A percentile compares a stretch with the other conserved stretches of the same genome.
Evolutionary conservation across 163 green algal species (phyloP).

Genomic region (Scenedesmus sp.): DNA sequence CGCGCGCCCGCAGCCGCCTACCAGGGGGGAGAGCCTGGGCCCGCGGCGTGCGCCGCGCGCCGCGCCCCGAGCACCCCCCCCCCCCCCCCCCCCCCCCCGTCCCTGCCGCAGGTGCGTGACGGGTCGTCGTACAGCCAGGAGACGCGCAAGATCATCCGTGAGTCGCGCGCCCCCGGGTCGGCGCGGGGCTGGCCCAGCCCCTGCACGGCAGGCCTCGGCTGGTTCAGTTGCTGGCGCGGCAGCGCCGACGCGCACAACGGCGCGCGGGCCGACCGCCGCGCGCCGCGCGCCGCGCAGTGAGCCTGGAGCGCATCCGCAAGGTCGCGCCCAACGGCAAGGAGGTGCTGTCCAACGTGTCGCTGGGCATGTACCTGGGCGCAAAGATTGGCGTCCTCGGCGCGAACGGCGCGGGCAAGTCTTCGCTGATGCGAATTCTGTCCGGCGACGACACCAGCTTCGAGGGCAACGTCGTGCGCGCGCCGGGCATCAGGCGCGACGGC

Average conservation of each 20-base stretch:
- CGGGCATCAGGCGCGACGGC: constrained; percentile 72
- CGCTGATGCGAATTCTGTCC: constrained; percentile 81
- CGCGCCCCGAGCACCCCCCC: no score
- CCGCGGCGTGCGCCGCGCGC: no score
- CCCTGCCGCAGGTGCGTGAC: constrained; percentile 30
- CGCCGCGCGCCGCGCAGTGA: constrained; percentile 3
- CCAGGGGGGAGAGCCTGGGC: no score
- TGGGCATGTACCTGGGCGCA: constrained; percentile 80
- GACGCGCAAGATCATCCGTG: constrained; percentile 82
- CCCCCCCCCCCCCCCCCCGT: neutral
- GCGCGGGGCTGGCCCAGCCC: no score
- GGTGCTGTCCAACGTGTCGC: constrained; percentile 81
- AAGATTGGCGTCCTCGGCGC: constrained; percentile 86
- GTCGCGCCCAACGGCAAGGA: constrained; percentile 78
- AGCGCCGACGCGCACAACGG: neutral
- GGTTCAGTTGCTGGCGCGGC: neutral
- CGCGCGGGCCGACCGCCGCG: neutral
- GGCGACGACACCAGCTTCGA: constrained; percentile 55
- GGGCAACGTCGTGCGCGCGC: constrained; percentile 61
- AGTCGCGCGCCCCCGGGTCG: no score
- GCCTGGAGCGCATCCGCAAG: constrained; percentile 63
- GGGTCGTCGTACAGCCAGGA: constrained; percentile 71
- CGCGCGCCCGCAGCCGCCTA: neutral
- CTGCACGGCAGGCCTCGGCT: no score
- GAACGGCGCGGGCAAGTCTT: constrained; percentile 78